Conservation (phyloP, 768 basidiomycete genomes). For the Leccinum olivaceopallidum region DNA sequence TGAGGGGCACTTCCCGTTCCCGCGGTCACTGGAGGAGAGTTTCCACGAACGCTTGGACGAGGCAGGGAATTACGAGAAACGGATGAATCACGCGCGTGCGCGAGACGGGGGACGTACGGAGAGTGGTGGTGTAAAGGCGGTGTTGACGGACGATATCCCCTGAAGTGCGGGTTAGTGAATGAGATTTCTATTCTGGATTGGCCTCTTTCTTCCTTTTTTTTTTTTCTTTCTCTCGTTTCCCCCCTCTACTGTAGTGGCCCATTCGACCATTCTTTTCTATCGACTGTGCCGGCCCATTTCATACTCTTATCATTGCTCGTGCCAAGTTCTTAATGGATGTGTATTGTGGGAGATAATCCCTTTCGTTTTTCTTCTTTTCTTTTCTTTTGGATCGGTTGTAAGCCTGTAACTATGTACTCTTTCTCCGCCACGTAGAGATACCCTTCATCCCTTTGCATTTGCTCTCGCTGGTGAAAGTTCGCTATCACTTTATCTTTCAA, state of each 20-base stretch:
- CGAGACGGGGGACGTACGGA: conserved; percentile 82
- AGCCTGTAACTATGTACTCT: conserved; percentile 27
- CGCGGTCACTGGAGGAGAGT: conserved; percentile 48
- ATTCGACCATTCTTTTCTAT: conserved; percentile 9
- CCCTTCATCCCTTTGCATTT: conserved; percentile 19
- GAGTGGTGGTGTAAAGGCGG: conserved; percentile 82
- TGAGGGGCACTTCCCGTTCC: conserved; percentile 61
- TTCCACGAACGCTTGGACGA: conserved; percentile 28
- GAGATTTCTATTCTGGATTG: conserved; percentile 15
- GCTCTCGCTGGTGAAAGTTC: not conserved
- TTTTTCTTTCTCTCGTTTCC: conserved; percentile 7
- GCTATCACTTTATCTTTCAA: not conserved
- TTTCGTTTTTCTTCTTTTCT: not conserved
- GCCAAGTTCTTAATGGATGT: conserved; percentile 21
- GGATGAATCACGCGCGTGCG: conserved; percentile 75
- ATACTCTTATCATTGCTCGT: conserved; percentile 14
- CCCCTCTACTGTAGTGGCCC: conserved; percentile 11
- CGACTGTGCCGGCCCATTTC: conserved; percentile 12
- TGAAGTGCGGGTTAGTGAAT: conserved; percentile 16
- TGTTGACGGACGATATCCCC: conserved; percentile 47
- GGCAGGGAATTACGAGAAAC: conserved; percentile 36
- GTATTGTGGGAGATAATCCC: conserved; percentile 16
- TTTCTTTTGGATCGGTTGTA: conserved; percentile 17
- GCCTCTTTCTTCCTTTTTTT: not conserved
- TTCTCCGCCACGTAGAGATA: conserved; percentile 26